These are phyloP conservation scores for Plasmodium coatneyi DNA, from an alignment of 169 alveolate genomes.

Conservation along the genomic window DNA sequence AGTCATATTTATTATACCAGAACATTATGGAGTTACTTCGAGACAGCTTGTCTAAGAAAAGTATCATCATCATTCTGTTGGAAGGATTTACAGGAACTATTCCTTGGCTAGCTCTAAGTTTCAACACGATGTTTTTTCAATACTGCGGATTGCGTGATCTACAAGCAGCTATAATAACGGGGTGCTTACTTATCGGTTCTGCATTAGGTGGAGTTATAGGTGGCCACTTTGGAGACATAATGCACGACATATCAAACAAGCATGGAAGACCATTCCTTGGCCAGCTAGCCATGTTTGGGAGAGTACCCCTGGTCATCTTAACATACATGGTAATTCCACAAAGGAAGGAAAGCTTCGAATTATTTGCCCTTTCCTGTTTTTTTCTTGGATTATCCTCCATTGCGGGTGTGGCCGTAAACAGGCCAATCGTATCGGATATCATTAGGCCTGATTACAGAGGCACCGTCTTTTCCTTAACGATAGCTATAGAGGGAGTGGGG, in stretches of 20 bases:
- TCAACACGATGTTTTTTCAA: conserved; percentile 91
- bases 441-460: conserved; percentile 92
- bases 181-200: conserved; percentile 88
- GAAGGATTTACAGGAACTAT: conserved; percentile 91
- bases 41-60: conserved; percentile 70
- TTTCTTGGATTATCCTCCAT: conserved; percentile 90
- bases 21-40: conserved; percentile 24
- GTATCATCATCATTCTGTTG: conserved; percentile 67
- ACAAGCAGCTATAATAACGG: conserved; percentile 89
- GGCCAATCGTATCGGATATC: conserved; percentile 92
- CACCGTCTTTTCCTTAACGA: conserved; percentile 86
- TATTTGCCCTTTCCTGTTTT: conserved; percentile 76
- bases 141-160: conserved; percentile 90
- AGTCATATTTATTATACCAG: conserved; percentile 64
- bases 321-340: conserved; percentile 31
- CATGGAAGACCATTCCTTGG: conserved; percentile 92
- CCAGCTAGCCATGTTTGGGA: conserved; percentile 75
- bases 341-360: conserved; percentile 58
- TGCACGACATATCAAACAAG: conserved; percentile 83
- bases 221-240: conserved; percentile 88
- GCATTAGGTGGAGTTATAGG: conserved; percentile 92
- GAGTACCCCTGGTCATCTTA: conserved; percentile 63
- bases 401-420: conserved; percentile 92
- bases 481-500: conserved; percentile 90
- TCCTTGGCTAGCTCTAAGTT: conserved; percentile 91